A percentile compares a stretch with the other conserved stretches of the same genome.
Evolutionary conservation across 2,329 filamentous ascomycete genomes (phyloP).

Genomic region (Aaosphaeria arxii): DNA sequence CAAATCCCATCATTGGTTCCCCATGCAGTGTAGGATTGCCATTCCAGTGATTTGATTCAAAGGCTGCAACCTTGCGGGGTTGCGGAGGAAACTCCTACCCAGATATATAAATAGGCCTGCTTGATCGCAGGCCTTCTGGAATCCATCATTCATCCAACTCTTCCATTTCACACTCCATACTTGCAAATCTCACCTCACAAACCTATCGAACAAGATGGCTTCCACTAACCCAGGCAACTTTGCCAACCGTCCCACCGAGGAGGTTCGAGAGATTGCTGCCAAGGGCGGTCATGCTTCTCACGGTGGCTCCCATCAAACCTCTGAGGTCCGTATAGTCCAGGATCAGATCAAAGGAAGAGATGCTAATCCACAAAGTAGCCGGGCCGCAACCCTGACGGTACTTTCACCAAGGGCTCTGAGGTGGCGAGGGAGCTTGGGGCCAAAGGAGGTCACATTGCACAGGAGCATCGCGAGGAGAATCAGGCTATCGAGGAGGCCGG

Average conservation of each 20-base stretch:
- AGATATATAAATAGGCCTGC: too few relatives aligned
- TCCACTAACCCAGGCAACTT: constrained; percentile 51
- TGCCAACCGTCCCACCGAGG: constrained; percentile 50
- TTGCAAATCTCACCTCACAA: background rate
- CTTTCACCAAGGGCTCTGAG: constrained; percentile 37
- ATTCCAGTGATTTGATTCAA: too few relatives aligned
- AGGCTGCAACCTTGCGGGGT: too few relatives aligned
- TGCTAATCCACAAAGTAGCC: constrained; percentile 3
- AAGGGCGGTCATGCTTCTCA: constrained; percentile 48
- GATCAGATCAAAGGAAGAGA: background rate
- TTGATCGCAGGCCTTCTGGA: background rate
- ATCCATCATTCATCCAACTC: background rate
- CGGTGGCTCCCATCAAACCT: constrained; percentile 8
- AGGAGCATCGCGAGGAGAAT: constrained; percentile 17
- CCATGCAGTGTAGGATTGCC: too few relatives aligned
- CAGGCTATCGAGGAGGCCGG: too few relatives aligned
- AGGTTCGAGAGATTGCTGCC: constrained; percentile 47
- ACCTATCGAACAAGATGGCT: constrained; percentile 23
- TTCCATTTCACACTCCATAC: background rate
- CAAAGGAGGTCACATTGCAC: constrained; percentile 33
- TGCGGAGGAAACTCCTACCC: too few relatives aligned
- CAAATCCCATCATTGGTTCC: too few relatives aligned
- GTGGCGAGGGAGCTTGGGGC: constrained; percentile 37
- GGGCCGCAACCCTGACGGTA: constrained; percentile 38
- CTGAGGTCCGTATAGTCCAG: background rate